phyloP scores from a whole-genome alignment of 495 filamentous ascomycete species.

The Penicillium canescens region DNA sequence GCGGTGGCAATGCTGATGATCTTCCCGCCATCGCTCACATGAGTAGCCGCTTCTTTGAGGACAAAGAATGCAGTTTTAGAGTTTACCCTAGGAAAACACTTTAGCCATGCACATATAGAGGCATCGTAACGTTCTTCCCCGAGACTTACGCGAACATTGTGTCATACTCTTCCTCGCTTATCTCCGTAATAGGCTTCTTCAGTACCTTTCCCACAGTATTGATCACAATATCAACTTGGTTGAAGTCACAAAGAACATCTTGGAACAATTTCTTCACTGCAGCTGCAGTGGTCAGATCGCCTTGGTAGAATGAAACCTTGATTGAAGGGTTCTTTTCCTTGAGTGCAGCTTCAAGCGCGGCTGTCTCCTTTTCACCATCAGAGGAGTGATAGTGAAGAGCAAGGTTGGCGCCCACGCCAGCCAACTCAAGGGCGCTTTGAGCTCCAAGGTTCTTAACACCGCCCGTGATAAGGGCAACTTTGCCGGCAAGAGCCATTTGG shows the following conservation, averaged over 20 bases:
- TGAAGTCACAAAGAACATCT: constrained; percentile 28
- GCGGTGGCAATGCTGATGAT: constrained; percentile 38
- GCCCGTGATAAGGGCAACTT: constrained; percentile 50
- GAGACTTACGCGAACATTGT: constrained; percentile 38
- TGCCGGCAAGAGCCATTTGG: constrained; percentile 36
- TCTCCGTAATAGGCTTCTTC: constrained; percentile 48
- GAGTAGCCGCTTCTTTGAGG: constrained; percentile 33
- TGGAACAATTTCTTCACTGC: constrained; percentile 33
- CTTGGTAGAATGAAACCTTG: constrained; percentile 33
- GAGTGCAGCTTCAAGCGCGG: constrained; percentile 24
- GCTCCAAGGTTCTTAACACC: constrained; percentile 40
- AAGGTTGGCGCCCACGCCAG: constrained; percentile 27
- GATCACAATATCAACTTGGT: constrained; percentile 53
- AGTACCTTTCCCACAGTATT: constrained; percentile 52
- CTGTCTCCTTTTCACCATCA: constrained; percentile 24
- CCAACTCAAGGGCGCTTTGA: constrained; percentile 27
- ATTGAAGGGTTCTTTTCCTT: constrained; percentile 28
- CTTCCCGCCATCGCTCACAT: constrained; percentile 34
- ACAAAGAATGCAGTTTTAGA: constrained; percentile 38
- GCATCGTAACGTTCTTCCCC: not conserved
- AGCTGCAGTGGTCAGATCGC: constrained; percentile 29
- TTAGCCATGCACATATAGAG: no score
- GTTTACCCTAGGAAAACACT: constrained; percentile 17
- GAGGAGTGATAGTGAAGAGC: constrained; percentile 36
- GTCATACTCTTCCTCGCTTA: constrained; percentile 52